Evolutionary conservation across 208 protist genomes (phyloP), one percentile per base, ranked within the genome.

Genomic region (Crithidia expoeki): DNA sequence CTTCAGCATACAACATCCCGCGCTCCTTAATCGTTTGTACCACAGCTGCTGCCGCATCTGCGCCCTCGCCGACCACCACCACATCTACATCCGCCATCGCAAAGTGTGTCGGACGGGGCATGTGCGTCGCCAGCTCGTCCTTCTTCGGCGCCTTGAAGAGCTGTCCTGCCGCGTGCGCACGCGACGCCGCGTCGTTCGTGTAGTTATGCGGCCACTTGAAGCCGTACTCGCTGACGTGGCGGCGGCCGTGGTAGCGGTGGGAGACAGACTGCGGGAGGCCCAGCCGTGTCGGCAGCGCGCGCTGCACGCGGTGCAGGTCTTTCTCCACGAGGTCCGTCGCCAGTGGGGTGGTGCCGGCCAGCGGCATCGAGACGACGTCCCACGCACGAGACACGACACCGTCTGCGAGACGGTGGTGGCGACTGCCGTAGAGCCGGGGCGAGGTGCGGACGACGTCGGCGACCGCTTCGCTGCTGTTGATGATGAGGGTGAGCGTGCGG

Each of bases 401-500:
- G 62, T 84, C 70, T 16, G 72, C 89, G 72, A 96, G 76, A 65
- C 91, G 91, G 80, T 94, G 89, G 53, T 96, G 91, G 16, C 86
- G 88, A 42, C 81, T 76, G 49, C 91, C 91, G 79, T 91, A 94
- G 38, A 96, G 75, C 36, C 75, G 72, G 61, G 85, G 82, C 12
- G 88, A 94, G 40, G 70, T 66, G 17, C 89, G 88, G 28, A 96
- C 71, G 30, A 61, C 74, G 58, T 96, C 89, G 2, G 81, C 77
- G 17, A 86, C 73, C 12, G 44, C 53, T 42, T 90, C 86, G n/a
- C 47, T 68, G 30, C 55, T 57, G 11, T 68, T 80, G 46, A 96
- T 56, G 17, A 96, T 76, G 21, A 96, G 79, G 28, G 87, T 92
- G 36, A 93, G 75, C 44, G 34, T 60, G 3, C 19, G 75, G 36